Conservation (phyloP, 2,329 filamentous ascomycete genomes). For the Exserohilum rostratum region DNA sequence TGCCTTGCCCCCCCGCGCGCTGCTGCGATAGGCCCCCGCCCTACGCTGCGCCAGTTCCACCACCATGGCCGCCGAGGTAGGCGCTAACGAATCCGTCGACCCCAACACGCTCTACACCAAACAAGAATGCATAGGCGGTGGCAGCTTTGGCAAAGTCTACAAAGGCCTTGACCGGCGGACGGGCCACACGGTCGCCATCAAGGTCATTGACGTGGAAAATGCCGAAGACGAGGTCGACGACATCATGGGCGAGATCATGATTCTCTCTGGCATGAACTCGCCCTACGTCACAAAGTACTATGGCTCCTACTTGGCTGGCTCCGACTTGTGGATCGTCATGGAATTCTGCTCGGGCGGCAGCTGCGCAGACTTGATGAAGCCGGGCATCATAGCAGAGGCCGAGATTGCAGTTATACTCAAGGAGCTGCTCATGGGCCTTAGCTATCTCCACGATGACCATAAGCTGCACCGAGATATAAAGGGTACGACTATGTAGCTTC, state of each 20-base stretch:
- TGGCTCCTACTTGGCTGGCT: slow-evolving; percentile 94
- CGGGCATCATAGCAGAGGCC: slow-evolving; percentile 86
- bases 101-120: slow-evolving; percentile 93
- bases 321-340: slow-evolving; percentile 99
- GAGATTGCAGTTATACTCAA: slow-evolving; percentile 96
- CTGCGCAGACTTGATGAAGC: slow-evolving; percentile 94
- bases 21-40: neutral
- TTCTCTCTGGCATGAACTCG: slow-evolving; percentile 92
- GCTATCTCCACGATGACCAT: slow-evolving; percentile 93
- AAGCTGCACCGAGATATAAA: slow-evolving; percentile 98
- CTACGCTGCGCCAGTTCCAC: neutral
- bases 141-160: slow-evolving; percentile 98
- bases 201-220: slow-evolving; percentile 98
- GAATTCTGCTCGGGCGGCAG: slow-evolving; percentile 97
- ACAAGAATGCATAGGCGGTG: slow-evolving; percentile 75
- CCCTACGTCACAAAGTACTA: slow-evolving; percentile 98
- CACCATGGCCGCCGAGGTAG: slow-evolving; percentile 37
- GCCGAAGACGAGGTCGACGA: slow-evolving; percentile 99
- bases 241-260: slow-evolving; percentile 98
- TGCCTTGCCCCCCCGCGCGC: neutral
- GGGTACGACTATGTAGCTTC: slow-evolving; percentile 59
- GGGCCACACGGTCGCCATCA: slow-evolving; percentile 94
- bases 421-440: slow-evolving; percentile 85
- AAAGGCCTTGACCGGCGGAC: slow-evolving; percentile 96
- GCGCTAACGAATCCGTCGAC: slow-evolving; percentile 66